Evolutionary conservation across 1,284 basidiomycete species (phyloP).

Genomic region (Melampsora occidentalis): DNA sequence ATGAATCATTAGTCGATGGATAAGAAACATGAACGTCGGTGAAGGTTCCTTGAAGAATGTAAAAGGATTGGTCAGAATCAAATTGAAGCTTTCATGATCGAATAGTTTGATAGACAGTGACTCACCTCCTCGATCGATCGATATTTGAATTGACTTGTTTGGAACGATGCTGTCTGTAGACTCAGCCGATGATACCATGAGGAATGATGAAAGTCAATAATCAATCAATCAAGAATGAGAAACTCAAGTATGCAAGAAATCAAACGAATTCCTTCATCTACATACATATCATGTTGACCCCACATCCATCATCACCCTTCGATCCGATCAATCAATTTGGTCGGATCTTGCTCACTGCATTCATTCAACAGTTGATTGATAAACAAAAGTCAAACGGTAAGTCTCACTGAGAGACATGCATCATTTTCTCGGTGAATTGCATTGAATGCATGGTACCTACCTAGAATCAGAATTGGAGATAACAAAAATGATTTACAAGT

Average conservation of each 20-base stretch:
- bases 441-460: too few relatives aligned
- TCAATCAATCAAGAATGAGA: not conserved
- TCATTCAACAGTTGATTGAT: too few relatives aligned
- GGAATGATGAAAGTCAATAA: not conserved
- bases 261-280: not conserved
- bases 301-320: too few relatives aligned
- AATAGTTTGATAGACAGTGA: not conserved
- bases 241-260: not conserved
- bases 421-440: too few relatives aligned
- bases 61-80: not conserved
- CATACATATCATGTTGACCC: too few relatives aligned
- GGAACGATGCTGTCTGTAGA: slow-evolving; percentile 43
- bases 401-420: too few relatives aligned
- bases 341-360: too few relatives aligned
- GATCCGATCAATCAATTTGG: too few relatives aligned
- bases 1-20: slow-evolving; percentile 30
- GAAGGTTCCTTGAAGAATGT: slow-evolving; percentile 24
- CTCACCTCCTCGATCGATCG: slow-evolving; percentile 50
- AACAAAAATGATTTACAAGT: too few relatives aligned
- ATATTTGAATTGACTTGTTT: slow-evolving; percentile 53
- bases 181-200: not conserved
- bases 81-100: too few relatives aligned
- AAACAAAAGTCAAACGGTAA: too few relatives aligned
- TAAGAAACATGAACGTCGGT: slow-evolving; percentile 54
- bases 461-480: too few relatives aligned